Conservation (phyloP, 2,329 filamentous ascomycete genomes). For the Penicillium sp. region DNA sequence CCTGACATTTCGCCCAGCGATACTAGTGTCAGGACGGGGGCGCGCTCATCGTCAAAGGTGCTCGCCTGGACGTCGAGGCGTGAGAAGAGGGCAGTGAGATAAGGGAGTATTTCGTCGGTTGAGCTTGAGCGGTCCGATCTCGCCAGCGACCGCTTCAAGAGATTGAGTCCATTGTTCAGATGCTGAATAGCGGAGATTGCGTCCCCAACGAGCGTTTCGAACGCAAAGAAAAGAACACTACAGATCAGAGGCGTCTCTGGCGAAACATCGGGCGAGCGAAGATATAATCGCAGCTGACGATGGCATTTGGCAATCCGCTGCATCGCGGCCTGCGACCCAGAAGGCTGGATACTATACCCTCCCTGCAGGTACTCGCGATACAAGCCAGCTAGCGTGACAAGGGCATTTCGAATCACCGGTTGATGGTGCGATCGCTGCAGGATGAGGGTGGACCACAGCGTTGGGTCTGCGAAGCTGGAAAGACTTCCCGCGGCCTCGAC, state of each 20-base stretch:
- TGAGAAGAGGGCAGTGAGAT: conserved; percentile 22
- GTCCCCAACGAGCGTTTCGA: conserved; percentile 32
- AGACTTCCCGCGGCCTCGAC: conserved; percentile 24
- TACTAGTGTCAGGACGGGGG: conserved; percentile 20
- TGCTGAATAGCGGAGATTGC: conserved; percentile 28
- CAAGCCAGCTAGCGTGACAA: conserved; percentile 27
- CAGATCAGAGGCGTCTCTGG: conserved; percentile 30
- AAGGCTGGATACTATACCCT: not conserved
- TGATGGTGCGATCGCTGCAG: conserved; percentile 29
- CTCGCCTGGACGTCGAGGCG: conserved; percentile 31
- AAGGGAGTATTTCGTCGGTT: conserved; percentile 22
- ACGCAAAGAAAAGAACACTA: conserved; percentile 32
- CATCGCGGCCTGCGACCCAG: conserved; percentile 1
- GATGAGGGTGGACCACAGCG: conserved; percentile 27
- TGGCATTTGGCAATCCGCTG: conserved; percentile 29
- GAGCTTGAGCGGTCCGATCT: not conserved
- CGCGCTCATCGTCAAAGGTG: conserved; percentile 22
- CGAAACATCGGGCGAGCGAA: conserved; percentile 24
- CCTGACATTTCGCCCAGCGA: not conserved
- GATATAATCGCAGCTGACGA: conserved; percentile 29
- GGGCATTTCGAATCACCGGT: conserved; percentile 28
- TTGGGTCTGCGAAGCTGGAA: conserved; percentile 25
- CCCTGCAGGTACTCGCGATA: conserved; percentile 23
- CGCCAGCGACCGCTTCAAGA: conserved; percentile 24
- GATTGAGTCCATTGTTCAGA: conserved; percentile 28